phyloP scores from a whole-genome alignment of 495 filamentous ascomycete species.

The Trypethelium eluteriae region DNA sequence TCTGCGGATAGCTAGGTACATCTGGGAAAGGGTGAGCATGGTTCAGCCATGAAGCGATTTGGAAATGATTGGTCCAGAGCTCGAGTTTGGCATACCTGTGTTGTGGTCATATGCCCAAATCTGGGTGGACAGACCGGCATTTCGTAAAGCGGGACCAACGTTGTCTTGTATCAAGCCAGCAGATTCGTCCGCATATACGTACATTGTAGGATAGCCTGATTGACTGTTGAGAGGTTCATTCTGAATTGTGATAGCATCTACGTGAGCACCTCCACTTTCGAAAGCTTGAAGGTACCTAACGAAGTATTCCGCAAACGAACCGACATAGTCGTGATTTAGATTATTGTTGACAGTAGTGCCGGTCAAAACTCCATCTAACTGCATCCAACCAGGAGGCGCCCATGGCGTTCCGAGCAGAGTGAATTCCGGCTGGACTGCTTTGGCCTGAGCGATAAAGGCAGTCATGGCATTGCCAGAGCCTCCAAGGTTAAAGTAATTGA shows the following conservation, averaged over 20 bases:
- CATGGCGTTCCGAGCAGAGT: conserved; percentile 47
- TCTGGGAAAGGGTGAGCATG: conserved; percentile 23
- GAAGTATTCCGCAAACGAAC: conserved; percentile 47
- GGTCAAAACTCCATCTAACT: conserved; percentile 44
- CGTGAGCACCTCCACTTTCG: conserved; percentile 35
- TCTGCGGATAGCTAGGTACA: conserved; percentile 41
- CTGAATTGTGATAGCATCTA: conserved; percentile 51
- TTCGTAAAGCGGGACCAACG: conserved; percentile 42
- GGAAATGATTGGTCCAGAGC: not conserved
- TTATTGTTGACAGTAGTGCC: conserved; percentile 45
- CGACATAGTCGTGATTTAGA: conserved; percentile 44
- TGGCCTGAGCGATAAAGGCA: conserved; percentile 39
- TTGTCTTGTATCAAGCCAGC: conserved; percentile 43
- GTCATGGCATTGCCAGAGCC: conserved; percentile 49
- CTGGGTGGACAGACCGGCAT: conserved; percentile 38
- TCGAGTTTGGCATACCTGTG: conserved; percentile 36
- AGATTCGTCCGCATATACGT: conserved; percentile 44
- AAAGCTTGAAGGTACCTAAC: conserved; percentile 51
- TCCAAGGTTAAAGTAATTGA: conserved; percentile 43
- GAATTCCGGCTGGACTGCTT: conserved; percentile 31
- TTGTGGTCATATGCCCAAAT: conserved; percentile 55
- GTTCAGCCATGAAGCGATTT: not conserved
- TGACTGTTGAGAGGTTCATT: conserved; percentile 52
- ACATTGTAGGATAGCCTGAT: conserved; percentile 49
- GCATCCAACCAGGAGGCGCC: conserved; percentile 54